Evolutionary conservation across 768 basidiomycete genomes (phyloP).

Genomic region (Asterophora parasitica): DNA sequence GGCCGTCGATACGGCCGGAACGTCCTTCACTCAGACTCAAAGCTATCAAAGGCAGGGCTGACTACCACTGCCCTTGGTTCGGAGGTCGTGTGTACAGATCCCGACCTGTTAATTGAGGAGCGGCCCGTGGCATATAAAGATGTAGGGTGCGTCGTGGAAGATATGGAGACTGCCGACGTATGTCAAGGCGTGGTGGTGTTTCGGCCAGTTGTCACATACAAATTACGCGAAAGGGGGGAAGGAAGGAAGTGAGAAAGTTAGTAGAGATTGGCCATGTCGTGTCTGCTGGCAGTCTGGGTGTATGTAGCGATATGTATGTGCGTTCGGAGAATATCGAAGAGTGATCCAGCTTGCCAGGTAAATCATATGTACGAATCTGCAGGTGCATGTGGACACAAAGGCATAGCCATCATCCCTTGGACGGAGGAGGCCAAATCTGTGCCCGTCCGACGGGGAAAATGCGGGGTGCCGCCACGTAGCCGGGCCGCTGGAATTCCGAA

Average conservation of each 20-base stretch:
- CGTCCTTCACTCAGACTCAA: conserved; percentile 25
- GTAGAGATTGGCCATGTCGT: conserved; percentile 12
- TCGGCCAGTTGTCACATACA: conserved; percentile 34
- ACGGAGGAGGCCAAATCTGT: not conserved
- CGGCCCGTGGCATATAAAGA: conserved; percentile 36
- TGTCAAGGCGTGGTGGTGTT: conserved; percentile 26
- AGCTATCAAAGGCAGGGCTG: conserved; percentile 23
- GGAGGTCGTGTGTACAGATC: conserved; percentile 31
- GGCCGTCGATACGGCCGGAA: conserved; percentile 31
- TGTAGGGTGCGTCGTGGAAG: conserved; percentile 29
- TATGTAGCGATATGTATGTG: not conserved
- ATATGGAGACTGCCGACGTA: conserved; percentile 27
- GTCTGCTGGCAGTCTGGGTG: no score
- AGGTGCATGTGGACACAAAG: conserved; percentile 3
- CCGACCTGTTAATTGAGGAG: conserved; percentile 33
- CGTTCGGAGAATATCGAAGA: not conserved
- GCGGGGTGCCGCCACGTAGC: conserved; percentile 5
- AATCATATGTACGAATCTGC: no score
- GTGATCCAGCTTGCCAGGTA: no score
- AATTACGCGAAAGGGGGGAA: conserved; percentile 23
- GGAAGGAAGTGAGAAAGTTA: conserved; percentile 12
- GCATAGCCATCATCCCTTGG: not conserved
- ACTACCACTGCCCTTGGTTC: conserved; percentile 31
- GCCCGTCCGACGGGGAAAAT: conserved; percentile 4
- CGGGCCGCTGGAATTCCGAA: conserved; percentile 9